Evolutionary conservation across 2,329 filamentous ascomycete genomes (phyloP), one percentile per base, ranked within the genome.

Genomic region (Echinosphaeria canescens): DNA sequence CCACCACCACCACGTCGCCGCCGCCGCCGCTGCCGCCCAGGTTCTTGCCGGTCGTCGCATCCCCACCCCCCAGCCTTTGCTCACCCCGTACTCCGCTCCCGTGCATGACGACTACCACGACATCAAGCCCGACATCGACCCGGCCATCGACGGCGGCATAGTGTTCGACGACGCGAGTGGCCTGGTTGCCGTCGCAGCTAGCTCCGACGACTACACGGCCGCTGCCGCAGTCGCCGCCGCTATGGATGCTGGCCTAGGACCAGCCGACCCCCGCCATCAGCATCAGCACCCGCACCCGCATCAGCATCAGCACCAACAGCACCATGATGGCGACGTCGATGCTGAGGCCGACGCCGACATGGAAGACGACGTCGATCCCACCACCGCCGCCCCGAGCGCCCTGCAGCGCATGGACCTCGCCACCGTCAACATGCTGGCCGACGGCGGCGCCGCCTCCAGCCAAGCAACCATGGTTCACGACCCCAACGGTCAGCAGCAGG

Each of bases 171-270:
- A 36, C 12, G 38, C 33, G 23, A 36, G 37, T 28, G 33, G 31
- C 24, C 29, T 31, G 26, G 29, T 29, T 15, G 24, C 30, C 15
- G 36, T 40, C 34, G 29, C 28, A n/a, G n/a, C n/a, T n/a, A n/a
- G n/a, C 8, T 29, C 29, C 15, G 37, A 38, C 8, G 34, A 39
- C 8, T 38, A 39, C 22, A 41, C 42, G 14, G 44, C 39, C 23
- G 43, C 41, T 13, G 44, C 42, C 13, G 44, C 45, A 8, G 43
- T 44, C n/a, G 44, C 43, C 5, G 44, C 29, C 13, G 30, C 26
- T 10, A 36, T 39, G 37, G 33, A 37, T 14, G 33, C 36, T 10
- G 36, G 34, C 30, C 31, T 40, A 24, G 38, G 14, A n/a, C n/a
- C n/a, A n/a, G n/a, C n/a, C n/a, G n/a, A n/a, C n/a, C n/a, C n/a